Base-by-base conservation (phyloP, 805 yeast species). In the Hanseniaspora pseudoguilliermondii region DNA sequence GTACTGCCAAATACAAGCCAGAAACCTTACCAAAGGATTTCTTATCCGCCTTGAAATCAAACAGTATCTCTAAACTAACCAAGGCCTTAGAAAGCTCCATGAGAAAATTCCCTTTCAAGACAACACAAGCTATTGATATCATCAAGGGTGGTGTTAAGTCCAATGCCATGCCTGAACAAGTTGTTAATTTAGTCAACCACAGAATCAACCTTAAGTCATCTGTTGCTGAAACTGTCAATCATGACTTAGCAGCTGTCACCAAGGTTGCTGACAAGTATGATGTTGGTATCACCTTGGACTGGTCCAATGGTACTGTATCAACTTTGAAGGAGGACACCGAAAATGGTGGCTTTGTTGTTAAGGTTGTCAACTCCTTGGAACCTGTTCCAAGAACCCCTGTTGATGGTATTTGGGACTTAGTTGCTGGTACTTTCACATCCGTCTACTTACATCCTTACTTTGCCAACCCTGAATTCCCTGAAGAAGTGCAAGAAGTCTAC, bases 151-250 rank as follows among this genome's bases (percentile, higher is more conserved):
- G 87, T 27, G 73, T 77, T 53, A 82, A 83, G 66, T 70, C 76
- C 44, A 82, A 82, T 61, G 84, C 86, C 0, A 69, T 83, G 49
- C 87, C 88, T 3, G 86, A 82, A 60, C 67, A 70, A 40, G 79
- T 73, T 9, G 64, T 66, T 34, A 65, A 79, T 16, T 62, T 70
- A 27, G 70, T 80, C 51, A 81, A 83, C 66, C 81, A 81, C 61
- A 71, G 87, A 60, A 70, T 82, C 51, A 74, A 77, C 23, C 67
- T 77, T 40, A 84, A 78, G 58, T 70, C 77, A 13, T 63, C 71
- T 36, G 69, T 72, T 3, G 62, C 67, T 1, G 73, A 68, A 15
- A 73, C 75, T 7, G 59, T 68, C 35, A 68, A 71, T 13, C 69
- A 70, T 44, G 66, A 74, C 56, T 55, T 66, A 21, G 55, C 64